A percentile compares a stretch with the other conserved stretches of the same genome.
phyloP scores from a whole-genome alignment of 2,329 filamentous ascomycete species.

The Dothistroma pini region DNA sequence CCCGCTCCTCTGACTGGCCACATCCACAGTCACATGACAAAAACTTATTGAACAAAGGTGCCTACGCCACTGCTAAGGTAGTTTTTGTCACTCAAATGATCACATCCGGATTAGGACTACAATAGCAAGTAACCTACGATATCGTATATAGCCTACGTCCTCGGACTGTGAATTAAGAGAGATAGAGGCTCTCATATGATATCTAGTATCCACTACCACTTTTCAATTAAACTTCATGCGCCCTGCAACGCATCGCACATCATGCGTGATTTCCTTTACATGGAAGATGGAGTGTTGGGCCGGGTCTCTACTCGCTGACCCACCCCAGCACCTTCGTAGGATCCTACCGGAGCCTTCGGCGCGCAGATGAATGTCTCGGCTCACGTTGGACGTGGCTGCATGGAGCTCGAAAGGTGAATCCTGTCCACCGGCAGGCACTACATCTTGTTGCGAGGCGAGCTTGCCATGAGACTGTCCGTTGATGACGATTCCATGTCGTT shows the following conservation, averaged over 20 bases:
- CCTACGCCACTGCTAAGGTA: too few species aligned
- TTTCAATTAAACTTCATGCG: too few species aligned
- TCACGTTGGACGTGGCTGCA: constrained; percentile 6
- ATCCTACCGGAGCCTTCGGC: constrained; percentile 2
- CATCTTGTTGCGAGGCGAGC: neutral
- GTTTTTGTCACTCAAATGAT: too few species aligned
- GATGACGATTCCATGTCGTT: neutral
- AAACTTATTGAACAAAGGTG: too few species aligned
- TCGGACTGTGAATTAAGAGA: too few species aligned
- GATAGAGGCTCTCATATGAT: too few species aligned
- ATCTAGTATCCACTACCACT: too few species aligned
- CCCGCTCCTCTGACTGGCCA: neutral
- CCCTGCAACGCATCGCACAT: neutral
- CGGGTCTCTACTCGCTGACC: constrained; percentile 2
- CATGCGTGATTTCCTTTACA: neutral
- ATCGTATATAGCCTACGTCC: too few species aligned
- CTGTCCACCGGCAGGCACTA: neutral
- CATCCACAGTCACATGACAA: neutral
- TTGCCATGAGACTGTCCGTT: neutral
- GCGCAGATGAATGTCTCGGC: neutral
- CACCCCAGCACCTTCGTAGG: neutral
- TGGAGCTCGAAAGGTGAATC: constrained; percentile 1
- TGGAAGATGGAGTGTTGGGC: constrained; percentile 3
- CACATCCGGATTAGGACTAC: too few species aligned
- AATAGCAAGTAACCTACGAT: too few species aligned